Evolutionary conservation across 2,329 filamentous ascomycete species (phyloP).

Genomic region (Aspergillus costaricaensis): DNA sequence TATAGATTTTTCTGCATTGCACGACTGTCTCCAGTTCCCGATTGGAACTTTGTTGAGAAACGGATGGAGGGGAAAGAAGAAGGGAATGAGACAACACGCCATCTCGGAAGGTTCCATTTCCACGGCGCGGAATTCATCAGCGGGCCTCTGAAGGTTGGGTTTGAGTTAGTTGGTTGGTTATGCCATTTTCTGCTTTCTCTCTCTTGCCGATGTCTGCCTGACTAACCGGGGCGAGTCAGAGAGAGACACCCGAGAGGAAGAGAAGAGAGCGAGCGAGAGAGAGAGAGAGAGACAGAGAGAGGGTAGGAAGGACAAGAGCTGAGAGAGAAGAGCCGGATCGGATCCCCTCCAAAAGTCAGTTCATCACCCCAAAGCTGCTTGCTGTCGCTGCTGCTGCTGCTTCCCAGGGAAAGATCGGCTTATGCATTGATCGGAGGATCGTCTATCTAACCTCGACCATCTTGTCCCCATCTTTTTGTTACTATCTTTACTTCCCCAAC

Average conservation of each 20-base stretch:
- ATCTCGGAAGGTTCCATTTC: neutral
- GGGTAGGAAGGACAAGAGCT: too few relatives aligned
- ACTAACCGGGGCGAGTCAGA: too few relatives aligned
- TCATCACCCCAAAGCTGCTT: too few relatives aligned
- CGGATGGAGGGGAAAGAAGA: neutral
- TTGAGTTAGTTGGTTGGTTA: neutral
- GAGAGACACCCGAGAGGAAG: too few relatives aligned
- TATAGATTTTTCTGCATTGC: too few relatives aligned
- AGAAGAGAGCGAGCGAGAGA: too few relatives aligned
- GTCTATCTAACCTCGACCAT: neutral
- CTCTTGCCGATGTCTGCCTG: too few relatives aligned
- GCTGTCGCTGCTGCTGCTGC: neutral
- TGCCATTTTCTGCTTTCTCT: neutral
- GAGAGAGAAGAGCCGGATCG: too few relatives aligned
- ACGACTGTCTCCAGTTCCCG: too few relatives aligned
- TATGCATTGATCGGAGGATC: conserved; percentile 9
- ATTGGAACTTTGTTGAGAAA: neutral
- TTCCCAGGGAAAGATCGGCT: conserved; percentile 1
- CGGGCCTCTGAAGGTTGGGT: neutral
- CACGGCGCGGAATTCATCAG: neutral
- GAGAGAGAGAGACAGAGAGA: too few relatives aligned
- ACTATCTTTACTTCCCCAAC: neutral
- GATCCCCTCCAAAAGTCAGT: neutral
- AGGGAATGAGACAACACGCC: neutral
- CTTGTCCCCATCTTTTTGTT: neutral